Percentiles rank a stretch among this genome's conserved stretches.
Conservation (phyloP, 129 eudicot genomes). For the Erigeron canadensis region DNA sequence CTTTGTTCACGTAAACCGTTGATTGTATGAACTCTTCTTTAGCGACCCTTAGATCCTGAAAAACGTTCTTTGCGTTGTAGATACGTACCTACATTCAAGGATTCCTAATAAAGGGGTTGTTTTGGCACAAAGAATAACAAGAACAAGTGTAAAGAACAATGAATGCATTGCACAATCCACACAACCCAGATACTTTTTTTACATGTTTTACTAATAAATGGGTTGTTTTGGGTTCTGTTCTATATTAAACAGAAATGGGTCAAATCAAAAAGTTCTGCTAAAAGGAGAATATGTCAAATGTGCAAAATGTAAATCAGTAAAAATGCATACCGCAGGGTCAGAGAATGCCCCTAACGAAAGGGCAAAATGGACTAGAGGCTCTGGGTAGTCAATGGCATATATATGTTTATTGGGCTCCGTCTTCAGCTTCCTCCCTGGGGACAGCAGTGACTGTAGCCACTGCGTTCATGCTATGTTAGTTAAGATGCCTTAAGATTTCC, state of each 20-base stretch:
- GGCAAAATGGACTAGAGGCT: slow-evolving; percentile 87
- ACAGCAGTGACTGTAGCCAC: slow-evolving; percentile 80
- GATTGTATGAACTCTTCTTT: slow-evolving; percentile 68
- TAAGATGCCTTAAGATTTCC: background rate
- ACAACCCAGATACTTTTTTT: too few relatives aligned
- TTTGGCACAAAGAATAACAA: background rate
- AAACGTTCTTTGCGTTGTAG: slow-evolving; percentile 66
- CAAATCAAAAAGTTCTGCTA: too few relatives aligned
- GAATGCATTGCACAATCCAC: too few relatives aligned
- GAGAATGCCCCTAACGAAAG: slow-evolving; percentile 71
- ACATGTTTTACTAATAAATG: too few relatives aligned
- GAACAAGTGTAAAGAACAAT: background rate
- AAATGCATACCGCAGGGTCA: slow-evolving; percentile 68
- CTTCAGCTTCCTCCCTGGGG: slow-evolving; percentile 78
- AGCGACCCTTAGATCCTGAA: slow-evolving; percentile 68
- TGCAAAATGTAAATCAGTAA: background rate
- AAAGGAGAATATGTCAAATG: background rate
- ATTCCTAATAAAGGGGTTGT: slow-evolving; percentile 16
- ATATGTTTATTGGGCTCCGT: slow-evolving; percentile 42
- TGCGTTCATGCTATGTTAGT: slow-evolving; percentile 38
- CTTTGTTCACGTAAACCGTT: slow-evolving; percentile 63
- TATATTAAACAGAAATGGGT: too few relatives aligned
- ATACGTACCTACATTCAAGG: slow-evolving; percentile 54
- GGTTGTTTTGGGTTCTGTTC: too few relatives aligned
- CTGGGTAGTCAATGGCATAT: slow-evolving; percentile 73